Percentiles rank a stretch among this genome's conserved stretches.
Conservation (phyloP, 139 green algal genomes). For the Chlorella sorokiniana region DNA sequence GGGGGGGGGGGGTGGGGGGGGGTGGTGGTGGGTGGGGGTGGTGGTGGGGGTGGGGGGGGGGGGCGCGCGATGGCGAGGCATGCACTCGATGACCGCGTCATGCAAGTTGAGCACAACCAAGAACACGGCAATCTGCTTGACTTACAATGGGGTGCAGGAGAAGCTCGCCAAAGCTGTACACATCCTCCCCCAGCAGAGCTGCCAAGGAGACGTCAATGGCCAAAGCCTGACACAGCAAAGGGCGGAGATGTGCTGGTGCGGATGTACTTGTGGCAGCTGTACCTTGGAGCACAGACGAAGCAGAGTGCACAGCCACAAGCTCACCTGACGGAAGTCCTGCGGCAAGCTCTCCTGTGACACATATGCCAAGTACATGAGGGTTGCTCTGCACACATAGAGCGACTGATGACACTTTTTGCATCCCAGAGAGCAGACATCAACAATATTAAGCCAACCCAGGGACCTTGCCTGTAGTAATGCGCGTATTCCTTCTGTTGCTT, state of each 20-base stretch:
- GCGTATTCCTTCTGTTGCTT: constrained; percentile 88
- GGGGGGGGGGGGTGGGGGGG: neutral
- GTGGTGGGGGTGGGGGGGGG: neutral
- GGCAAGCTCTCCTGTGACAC: constrained; percentile 82
- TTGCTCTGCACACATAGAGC: constrained; percentile 49
- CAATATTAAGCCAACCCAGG: neutral
- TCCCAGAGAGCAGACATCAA: neutral
- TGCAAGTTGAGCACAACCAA: neutral
- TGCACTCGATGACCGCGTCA: neutral
- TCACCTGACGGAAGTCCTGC: constrained; percentile 70
- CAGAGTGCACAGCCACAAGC: neutral
- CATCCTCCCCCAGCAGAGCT: constrained; percentile 91
- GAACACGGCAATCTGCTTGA: neutral
- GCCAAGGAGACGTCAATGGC: constrained; percentile 94
- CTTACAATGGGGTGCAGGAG: constrained; percentile 95
- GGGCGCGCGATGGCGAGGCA: neutral
- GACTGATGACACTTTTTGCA: neutral
- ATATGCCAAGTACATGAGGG: constrained; percentile 93
- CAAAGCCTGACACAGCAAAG: constrained; percentile 49
- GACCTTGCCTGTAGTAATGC: constrained; percentile 80
- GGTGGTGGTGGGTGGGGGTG: neutral
- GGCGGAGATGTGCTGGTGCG: neutral
- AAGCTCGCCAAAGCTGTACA: constrained; percentile 99
- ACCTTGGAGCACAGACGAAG: neutral
- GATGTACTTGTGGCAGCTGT: neutral